A percentile compares a stretch with the other conserved stretches of the same genome.
Evolutionary conservation across 164 flowering plant species (phyloP).

Genomic region (Magnolia changhungtana): DNA sequence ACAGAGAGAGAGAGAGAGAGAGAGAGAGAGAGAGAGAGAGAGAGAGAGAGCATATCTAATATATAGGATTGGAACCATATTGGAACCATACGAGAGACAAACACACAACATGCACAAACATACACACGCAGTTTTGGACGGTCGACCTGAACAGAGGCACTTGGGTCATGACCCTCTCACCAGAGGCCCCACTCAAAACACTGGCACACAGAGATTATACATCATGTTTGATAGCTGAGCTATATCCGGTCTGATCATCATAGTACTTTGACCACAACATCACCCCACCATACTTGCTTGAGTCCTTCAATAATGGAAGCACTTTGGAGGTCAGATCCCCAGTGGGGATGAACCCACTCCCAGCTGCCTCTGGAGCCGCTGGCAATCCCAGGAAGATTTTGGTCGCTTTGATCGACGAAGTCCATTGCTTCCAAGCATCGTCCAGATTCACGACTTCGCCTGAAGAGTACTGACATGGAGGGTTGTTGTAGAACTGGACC

Average conservation of each 20-base stretch:
- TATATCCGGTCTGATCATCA: constrained; percentile 9
- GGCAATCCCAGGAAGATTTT: constrained; percentile 8
- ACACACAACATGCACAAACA: too few relatives aligned
- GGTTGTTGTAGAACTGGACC: constrained; percentile 15
- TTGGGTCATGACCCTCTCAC: not conserved
- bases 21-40: too few relatives aligned
- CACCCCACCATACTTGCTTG: constrained; percentile 8
- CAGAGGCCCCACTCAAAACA: not conserved
- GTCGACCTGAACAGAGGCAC: not conserved
- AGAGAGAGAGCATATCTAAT: too few relatives aligned
- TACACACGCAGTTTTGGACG: too few relatives aligned
- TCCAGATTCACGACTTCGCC: not conserved
- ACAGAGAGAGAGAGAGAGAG: too few relatives aligned
- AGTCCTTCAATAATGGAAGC: constrained; percentile 4
- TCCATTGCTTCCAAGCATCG: constrained; percentile 10
- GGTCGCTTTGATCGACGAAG: not conserved
- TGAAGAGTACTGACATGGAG: constrained; percentile 11
- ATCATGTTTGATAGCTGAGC: constrained; percentile 2
- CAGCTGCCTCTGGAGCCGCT: constrained; percentile 7
- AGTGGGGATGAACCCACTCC: constrained; percentile 13
- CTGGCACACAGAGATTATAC: not conserved
- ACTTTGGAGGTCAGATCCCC: not conserved
- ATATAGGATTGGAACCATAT: too few relatives aligned
- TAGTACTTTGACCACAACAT: constrained; percentile 12
- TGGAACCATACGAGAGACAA: too few relatives aligned